Base-by-base conservation (phyloP, 1,284 basidiomycete species). In the Cutaneotrichosporon sp. region DNA sequence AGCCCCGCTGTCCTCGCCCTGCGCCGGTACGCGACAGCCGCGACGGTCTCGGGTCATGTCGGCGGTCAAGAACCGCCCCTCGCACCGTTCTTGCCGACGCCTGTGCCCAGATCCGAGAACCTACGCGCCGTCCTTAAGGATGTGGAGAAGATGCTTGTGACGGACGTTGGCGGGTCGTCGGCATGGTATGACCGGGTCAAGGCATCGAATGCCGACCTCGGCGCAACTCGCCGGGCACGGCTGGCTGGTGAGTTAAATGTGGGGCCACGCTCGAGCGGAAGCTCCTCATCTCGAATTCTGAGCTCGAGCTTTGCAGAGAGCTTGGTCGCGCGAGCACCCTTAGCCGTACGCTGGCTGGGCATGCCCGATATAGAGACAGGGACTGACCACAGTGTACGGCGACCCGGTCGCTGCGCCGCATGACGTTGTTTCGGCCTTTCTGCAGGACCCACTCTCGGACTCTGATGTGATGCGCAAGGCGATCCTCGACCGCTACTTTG, bases 391-490 rank as follows among this genome's bases (percentile, higher is more conserved):
- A 77, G 78, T 80, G 4, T 70, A 71, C 26, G 77, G 78, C n/a
- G 76, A 77, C 58, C 14, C 32, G 2, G 57, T 70, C 16, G 67
- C 73, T 6, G 73, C 67, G 7, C 72, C 75, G 2, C 64, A 68
- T 52, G 75, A 75, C 22, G 65, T 81, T 10, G 72, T 81, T 4
- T 75, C 77, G 5, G 74, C 77, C 6, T 58, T 81, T 1, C 61
- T 80, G 16, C 72, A 76, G 59, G 78, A 80, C 61, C 75, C 75
- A 2, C 67, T 77, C 2, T 61, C 70, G 0, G 73, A 75, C 53
- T 65, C 69, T 26, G 69, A 68, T 8, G 62, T 21, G 16, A 70
- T 66, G 30, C 62, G 69, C 56, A 65, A 50, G n/a, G 69, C 71
- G 9, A 60, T 78, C 30, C 22, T 73, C 11, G 57, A 63, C 2